Percentiles rank a stretch among this genome's conserved stretches.
Conservation (phyloP, 148 eudicot species). For the Vaccinium vitisidaea region DNA sequence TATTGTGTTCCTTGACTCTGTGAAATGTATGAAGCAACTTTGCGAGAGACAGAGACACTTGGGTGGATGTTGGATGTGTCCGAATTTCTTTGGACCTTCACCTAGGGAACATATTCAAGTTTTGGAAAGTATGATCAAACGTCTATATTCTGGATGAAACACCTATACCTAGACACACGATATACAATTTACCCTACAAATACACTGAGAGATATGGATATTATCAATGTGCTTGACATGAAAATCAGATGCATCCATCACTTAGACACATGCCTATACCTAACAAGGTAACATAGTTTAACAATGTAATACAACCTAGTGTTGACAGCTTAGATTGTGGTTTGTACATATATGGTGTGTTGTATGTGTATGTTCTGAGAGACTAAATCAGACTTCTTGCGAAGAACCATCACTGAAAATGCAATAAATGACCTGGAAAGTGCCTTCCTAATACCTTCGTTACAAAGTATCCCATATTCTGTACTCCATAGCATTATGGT, state of each 20-base stretch:
- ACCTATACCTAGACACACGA: too few species aligned
- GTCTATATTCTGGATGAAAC: background rate
- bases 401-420: background rate
- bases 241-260: background rate
- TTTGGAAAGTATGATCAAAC: background rate
- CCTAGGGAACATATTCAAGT: background rate
- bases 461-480: background rate
- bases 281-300: background rate
- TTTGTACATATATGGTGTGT: background rate
- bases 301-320: background rate
- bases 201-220: background rate
- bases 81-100: background rate
- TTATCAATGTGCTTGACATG: background rate
- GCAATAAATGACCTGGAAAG: background rate
- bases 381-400: too few species aligned
- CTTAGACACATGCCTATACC: background rate
- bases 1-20: background rate
- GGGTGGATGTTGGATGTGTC: background rate
- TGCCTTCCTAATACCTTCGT: background rate
- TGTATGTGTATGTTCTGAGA: too few species aligned
- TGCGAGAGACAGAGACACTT: background rate
- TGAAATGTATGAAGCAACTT: background rate
- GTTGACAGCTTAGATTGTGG: background rate
- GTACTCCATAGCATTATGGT: background rate
- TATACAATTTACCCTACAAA: background rate